Percentiles rank a stretch among this genome's conserved stretches.
These are phyloP conservation scores for Phylloporus rhodoxanthus DNA, from an alignment of 768 basidiomycete genomes.

Conservation along the genomic window DNA sequence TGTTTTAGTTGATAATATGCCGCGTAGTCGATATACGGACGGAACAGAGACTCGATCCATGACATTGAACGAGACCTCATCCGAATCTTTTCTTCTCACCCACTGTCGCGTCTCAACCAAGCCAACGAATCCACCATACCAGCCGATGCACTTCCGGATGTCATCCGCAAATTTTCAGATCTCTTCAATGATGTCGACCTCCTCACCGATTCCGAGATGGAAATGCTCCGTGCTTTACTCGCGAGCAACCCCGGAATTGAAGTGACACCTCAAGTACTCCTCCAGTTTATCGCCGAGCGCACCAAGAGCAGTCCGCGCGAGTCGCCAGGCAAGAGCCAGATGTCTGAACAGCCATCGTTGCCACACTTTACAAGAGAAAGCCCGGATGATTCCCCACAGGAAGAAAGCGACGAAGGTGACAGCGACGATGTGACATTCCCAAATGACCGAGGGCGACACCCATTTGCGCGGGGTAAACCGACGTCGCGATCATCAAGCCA, in stretches of 20 bases:
- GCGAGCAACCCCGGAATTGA: slow-evolving; percentile 55
- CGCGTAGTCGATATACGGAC: slow-evolving; percentile 38
- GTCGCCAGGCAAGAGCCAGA: slow-evolving; percentile 20
- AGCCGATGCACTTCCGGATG: slow-evolving; percentile 62
- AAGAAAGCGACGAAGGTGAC: slow-evolving; percentile 32
- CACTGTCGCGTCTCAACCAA: slow-evolving; percentile 52
- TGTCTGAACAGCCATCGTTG: slow-evolving; percentile 7
- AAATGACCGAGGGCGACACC: slow-evolving; percentile 37
- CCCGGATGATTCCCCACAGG: slow-evolving; percentile 30
- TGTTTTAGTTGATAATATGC: slow-evolving; percentile 1
- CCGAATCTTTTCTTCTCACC: slow-evolving; percentile 62
- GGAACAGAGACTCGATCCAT: slow-evolving; percentile 63
- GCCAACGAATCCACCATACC: slow-evolving; percentile 61
- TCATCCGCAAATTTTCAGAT: slow-evolving; percentile 59
- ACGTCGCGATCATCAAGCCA: slow-evolving; percentile 54
- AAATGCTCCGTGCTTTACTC: slow-evolving; percentile 52
- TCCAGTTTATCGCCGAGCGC: slow-evolving; percentile 59
- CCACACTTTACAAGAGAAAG: slow-evolving; percentile 22
- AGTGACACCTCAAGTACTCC: slow-evolving; percentile 61
- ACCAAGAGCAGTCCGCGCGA: slow-evolving; percentile 37
- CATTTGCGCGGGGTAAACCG: slow-evolving; percentile 18
- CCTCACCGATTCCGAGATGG: slow-evolving; percentile 58
- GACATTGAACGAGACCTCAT: slow-evolving; percentile 67
- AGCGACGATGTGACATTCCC: slow-evolving; percentile 32
- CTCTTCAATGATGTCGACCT: slow-evolving; percentile 56